A percentile compares a stretch with the other conserved stretches of the same genome.
These are phyloP conservation scores for Aureobasidium mangrovei DNA, from an alignment of 2,329 filamentous ascomycete genomes.

Conservation along the genomic window DNA sequence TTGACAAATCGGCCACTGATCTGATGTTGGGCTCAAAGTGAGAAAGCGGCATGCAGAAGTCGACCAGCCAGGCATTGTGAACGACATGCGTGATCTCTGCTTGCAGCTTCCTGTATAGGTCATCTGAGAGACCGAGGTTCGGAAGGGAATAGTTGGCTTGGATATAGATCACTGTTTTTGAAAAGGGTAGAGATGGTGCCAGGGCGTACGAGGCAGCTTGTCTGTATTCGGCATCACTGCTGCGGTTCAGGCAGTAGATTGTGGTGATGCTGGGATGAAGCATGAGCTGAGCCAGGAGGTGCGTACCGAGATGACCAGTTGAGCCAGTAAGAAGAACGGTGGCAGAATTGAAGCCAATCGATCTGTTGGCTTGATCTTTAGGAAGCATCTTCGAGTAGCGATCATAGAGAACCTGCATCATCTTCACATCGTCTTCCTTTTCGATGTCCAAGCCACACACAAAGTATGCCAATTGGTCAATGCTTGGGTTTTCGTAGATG, in stretches of 20 bases:
- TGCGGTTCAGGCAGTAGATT: constrained; percentile 24
- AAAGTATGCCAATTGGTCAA: neutral
- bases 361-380: neutral
- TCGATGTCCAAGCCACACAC: neutral
- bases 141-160: constrained; percentile 9
- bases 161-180: neutral
- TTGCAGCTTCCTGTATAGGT: constrained; percentile 19
- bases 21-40: constrained; percentile 24
- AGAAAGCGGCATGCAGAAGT: constrained; percentile 29
- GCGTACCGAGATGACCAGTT: constrained; percentile 2
- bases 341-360: neutral
- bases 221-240: neutral
- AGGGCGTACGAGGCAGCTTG: neutral
- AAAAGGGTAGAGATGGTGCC: too few species aligned
- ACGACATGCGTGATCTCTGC: constrained; percentile 23
- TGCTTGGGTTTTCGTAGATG: neutral
- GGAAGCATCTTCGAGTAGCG: neutral
- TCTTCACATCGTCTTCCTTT: neutral
- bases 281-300: neutral
- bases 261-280: constrained; percentile 21
- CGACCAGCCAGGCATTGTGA: constrained; percentile 31
- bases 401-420: constrained; percentile 2
- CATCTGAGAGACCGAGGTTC: constrained; percentile 20
- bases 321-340: constrained; percentile 1
- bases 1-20: neutral